These are phyloP conservation scores for Boletus subparvulus DNA, from an alignment of 768 basidiomycete genomes.

Conservation along the genomic window DNA sequence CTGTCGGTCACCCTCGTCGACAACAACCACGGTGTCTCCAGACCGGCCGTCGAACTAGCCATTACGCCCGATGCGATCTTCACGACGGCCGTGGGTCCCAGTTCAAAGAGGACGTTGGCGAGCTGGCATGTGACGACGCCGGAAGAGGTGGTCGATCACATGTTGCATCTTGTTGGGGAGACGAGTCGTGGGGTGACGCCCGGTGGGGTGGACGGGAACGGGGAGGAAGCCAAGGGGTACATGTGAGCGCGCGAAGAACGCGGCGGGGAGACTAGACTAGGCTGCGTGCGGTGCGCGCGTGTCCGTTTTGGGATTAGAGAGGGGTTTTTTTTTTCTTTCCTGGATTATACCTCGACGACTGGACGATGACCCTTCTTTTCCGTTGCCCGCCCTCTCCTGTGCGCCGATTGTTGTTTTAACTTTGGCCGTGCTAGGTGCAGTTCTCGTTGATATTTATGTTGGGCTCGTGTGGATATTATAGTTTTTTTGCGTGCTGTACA, in stretches of 20 bases:
- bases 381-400: no score
- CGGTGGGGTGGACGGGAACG: not conserved
- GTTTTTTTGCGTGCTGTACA: no score
- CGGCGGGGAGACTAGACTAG: no score
- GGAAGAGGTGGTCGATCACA: slow-evolving; percentile 79
- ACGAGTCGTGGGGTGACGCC: not conserved
- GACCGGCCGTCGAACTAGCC: slow-evolving; percentile 55
- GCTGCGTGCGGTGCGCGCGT: no score
- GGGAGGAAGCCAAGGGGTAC: slow-evolving; percentile 19
- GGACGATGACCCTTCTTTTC: no score
- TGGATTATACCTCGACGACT: no score
- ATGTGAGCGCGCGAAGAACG: not conserved
- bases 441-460: no score
- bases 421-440: no score
- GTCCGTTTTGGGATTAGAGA: no score
- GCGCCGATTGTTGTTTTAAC: no score
- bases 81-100: slow-evolving; percentile 91
- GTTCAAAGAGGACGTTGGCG: slow-evolving; percentile 85
- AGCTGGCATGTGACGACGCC: slow-evolving; percentile 92
- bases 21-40: slow-evolving; percentile 16
- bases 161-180: slow-evolving; percentile 60
- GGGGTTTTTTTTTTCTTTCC: no score
- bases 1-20: slow-evolving; percentile 45
- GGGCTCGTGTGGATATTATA: no score
- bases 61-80: slow-evolving; percentile 74